These are phyloP conservation scores for Botrytis tulipae DNA, from an alignment of 2,329 filamentous ascomycete species.

Conservation along the genomic window DNA sequence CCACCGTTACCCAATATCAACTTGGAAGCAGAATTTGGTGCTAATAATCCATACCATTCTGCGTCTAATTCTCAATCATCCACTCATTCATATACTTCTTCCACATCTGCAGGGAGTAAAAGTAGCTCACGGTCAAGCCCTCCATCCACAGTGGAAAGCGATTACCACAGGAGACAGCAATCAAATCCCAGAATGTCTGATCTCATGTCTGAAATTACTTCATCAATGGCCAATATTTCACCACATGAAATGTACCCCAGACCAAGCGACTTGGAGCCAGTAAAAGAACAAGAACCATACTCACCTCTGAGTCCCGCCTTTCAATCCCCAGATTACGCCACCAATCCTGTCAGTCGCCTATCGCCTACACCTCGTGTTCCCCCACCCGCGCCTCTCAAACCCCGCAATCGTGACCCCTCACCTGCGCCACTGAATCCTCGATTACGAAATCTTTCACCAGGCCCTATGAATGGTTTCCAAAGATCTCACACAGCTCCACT, in stretches of 20 bases:
- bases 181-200: slow-evolving; percentile 47
- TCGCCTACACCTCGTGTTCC: slow-evolving; percentile 3
- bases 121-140: slow-evolving; percentile 62
- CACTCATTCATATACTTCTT: slow-evolving; percentile 62
- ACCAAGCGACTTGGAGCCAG: slow-evolving; percentile 3
- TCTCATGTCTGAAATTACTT: slow-evolving; percentile 56
- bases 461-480: slow-evolving; percentile 21
- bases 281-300: slow-evolving; percentile 16
- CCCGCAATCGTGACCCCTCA: background rate
- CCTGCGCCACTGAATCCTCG: slow-evolving; percentile 1
- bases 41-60: slow-evolving; percentile 63
- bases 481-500: slow-evolving; percentile 22
- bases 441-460: background rate
- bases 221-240: slow-evolving; percentile 43
- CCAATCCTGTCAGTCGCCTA: slow-evolving; percentile 42
- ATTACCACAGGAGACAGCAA: slow-evolving; percentile 41
- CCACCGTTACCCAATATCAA: slow-evolving; percentile 44
- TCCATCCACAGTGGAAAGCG: slow-evolving; percentile 40
- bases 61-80: slow-evolving; percentile 65
- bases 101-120: slow-evolving; percentile 57
- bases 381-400: slow-evolving; percentile 14
- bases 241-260: background rate
- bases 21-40: slow-evolving; percentile 58
- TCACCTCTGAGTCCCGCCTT: slow-evolving; percentile 24
- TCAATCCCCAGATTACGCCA: slow-evolving; percentile 45